A percentile compares a stretch with the other conserved stretches of the same genome.
Evolutionary conservation across 345 rosid genomes (phyloP).

Genomic region (Citropsis articulata): DNA sequence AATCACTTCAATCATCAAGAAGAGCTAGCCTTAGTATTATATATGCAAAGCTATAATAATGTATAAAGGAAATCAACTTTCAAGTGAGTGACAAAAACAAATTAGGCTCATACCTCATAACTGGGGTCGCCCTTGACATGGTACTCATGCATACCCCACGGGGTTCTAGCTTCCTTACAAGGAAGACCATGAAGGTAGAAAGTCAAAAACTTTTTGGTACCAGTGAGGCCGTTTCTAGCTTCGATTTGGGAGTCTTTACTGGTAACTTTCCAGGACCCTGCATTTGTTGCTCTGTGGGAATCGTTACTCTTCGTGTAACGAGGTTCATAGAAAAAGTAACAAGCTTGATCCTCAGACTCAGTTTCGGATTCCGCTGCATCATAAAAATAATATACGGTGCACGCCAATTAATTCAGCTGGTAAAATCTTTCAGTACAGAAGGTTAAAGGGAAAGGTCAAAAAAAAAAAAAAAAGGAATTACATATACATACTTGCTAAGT

Average conservation of each 20-base stretch:
- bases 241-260: neutral
- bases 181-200: neutral
- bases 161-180: neutral
- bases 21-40: neutral
- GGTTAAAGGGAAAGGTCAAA: neutral
- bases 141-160: neutral
- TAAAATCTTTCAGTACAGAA: too few species aligned
- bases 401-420: neutral
- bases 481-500: conserved; percentile 30
- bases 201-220: neutral
- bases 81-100: neutral
- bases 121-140: neutral
- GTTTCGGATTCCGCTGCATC: neutral
- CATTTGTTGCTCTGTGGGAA: neutral
- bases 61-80: neutral
- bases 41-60: neutral
- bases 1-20: neutral
- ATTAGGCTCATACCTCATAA: neutral
- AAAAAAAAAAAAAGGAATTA: too few species aligned
- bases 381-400: too few species aligned
- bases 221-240: neutral
- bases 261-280: neutral
- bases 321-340: neutral
- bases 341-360: neutral
- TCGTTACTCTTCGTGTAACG: neutral